Evolutionary conservation across 1,284 basidiomycete species (phyloP).

Genomic region (Trametes pubescens): DNA sequence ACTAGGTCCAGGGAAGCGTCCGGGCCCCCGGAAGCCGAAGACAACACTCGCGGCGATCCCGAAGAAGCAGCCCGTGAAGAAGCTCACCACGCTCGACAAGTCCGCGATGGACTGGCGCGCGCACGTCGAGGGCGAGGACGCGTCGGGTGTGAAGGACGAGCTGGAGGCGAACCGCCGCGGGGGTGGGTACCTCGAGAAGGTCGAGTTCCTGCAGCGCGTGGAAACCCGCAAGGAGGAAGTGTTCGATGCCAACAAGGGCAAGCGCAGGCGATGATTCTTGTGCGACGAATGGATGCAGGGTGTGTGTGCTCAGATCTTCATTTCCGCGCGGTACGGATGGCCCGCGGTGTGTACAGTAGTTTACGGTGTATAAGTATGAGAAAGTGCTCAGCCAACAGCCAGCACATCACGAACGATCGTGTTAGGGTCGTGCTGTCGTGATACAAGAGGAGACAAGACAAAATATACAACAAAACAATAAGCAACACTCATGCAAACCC

Average conservation of each 20-base stretch:
- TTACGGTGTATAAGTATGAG: constrained; percentile 3
- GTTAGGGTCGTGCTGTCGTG: constrained; percentile 4
- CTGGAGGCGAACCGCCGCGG: constrained; percentile 75
- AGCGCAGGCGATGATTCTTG: constrained; percentile 55
- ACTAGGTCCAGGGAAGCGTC: constrained; percentile 48
- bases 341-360: constrained; percentile 21
- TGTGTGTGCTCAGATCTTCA: background rate
- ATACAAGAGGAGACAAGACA: background rate
- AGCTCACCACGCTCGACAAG: constrained; percentile 83
- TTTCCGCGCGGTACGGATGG: background rate
- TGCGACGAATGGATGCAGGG: background rate
- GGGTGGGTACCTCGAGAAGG: constrained; percentile 83
- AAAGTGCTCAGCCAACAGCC: background rate
- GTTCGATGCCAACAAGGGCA: constrained; percentile 64
- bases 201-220: constrained; percentile 81
- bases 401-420: constrained; percentile 9
- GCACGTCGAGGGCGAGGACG: constrained; percentile 58
- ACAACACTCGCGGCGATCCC: constrained; percentile 59
- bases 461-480: background rate
- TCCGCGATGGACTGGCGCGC: constrained; percentile 84
- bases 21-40: constrained; percentile 73
- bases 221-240: constrained; percentile 72
- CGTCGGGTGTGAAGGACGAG: constrained; percentile 63
- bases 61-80: constrained; percentile 63
- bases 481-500: constrained; percentile 10